Evolutionary conservation across 768 basidiomycete genomes (phyloP).

Genomic region (Chalciporus chontae): DNA sequence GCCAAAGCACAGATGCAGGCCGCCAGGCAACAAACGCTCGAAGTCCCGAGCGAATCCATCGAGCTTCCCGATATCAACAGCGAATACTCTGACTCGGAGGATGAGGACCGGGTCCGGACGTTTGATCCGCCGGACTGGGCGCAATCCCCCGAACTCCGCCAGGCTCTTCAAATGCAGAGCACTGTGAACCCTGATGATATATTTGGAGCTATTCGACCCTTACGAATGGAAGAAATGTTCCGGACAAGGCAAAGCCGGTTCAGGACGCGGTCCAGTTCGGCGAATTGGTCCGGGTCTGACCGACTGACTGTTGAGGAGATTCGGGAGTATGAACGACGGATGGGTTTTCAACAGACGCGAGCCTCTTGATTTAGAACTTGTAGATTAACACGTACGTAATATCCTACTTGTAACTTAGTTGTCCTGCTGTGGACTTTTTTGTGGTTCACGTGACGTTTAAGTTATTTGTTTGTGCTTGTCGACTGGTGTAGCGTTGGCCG

Average conservation of each 20-base stretch:
- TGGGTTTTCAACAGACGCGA: slow-evolving; percentile 66
- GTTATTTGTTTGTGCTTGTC: slow-evolving; percentile 25
- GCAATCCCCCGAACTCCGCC: slow-evolving; percentile 80
- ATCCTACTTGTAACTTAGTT: too few species aligned
- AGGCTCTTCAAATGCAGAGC: slow-evolving; percentile 77
- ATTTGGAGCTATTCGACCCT: slow-evolving; percentile 83
- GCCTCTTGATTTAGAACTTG: slow-evolving; percentile 12
- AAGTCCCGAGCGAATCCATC: slow-evolving; percentile 71
- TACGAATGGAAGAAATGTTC: slow-evolving; percentile 95
- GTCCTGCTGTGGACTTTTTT: too few species aligned
- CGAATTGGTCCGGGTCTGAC: slow-evolving; percentile 96
- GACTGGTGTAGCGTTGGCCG: slow-evolving; percentile 5
- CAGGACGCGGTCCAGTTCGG: slow-evolving; percentile 87
- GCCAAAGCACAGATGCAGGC: slow-evolving; percentile 66
- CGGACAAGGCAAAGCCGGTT: slow-evolving; percentile 73
- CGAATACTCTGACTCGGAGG: slow-evolving; percentile 96
- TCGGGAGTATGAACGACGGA: slow-evolving; percentile 79
- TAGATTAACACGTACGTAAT: slow-evolving; percentile 4
- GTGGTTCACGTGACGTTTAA: slow-evolving; percentile 11
- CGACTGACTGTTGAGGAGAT: slow-evolving; percentile 81
- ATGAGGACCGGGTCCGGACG: slow-evolving; percentile 74
- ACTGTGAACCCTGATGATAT: slow-evolving; percentile 88
- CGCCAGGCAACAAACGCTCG: slow-evolving; percentile 44
- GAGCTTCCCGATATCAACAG: slow-evolving; percentile 94
- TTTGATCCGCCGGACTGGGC: slow-evolving; percentile 85